Evolutionary conservation across 2,329 filamentous ascomycete species (phyloP).

Genomic region (Fusarium fracticaudum): DNA sequence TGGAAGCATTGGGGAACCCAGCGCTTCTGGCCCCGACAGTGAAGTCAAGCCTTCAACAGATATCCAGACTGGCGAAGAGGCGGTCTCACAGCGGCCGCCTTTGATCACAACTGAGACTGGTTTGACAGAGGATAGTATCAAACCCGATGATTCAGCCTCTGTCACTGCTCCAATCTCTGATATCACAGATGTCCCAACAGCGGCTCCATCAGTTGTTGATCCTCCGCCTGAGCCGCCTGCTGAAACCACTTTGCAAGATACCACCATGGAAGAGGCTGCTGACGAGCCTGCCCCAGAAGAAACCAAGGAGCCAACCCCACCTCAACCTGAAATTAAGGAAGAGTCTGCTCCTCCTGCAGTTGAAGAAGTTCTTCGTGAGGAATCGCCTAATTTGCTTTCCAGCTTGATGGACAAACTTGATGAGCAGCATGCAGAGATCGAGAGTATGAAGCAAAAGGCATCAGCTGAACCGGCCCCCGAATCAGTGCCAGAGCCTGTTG

Average conservation of each 20-base stretch:
- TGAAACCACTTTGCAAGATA: conserved; percentile 26
- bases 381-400: conserved; percentile 53
- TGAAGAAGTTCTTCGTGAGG: conserved; percentile 33
- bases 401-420: conserved; percentile 58
- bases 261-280: background rate
- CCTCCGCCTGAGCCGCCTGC: conserved; percentile 20
- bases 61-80: conserved; percentile 32
- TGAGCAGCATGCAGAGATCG: conserved; percentile 45
- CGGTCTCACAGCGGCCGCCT: conserved; percentile 30
- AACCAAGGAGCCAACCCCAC: conserved; percentile 34
- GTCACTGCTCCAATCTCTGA: conserved; percentile 43
- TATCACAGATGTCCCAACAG: conserved; percentile 43
- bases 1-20: conserved; percentile 41
- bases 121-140: conserved; percentile 51
- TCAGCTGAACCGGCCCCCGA: background rate
- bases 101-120: conserved; percentile 46
- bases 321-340: conserved; percentile 12
- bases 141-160: conserved; percentile 52
- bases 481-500: background rate
- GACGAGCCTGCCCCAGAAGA: conserved; percentile 22
- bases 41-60: conserved; percentile 43
- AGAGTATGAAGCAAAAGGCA: background rate
- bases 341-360: conserved; percentile 46
- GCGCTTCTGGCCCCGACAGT: conserved; percentile 36
- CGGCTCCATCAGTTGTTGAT: conserved; percentile 33